Percentiles rank a stretch among this genome's conserved stretches.
Evolutionary conservation across 805 yeast genomes (phyloP).

Genomic region (Candida taoyuanica): DNA sequence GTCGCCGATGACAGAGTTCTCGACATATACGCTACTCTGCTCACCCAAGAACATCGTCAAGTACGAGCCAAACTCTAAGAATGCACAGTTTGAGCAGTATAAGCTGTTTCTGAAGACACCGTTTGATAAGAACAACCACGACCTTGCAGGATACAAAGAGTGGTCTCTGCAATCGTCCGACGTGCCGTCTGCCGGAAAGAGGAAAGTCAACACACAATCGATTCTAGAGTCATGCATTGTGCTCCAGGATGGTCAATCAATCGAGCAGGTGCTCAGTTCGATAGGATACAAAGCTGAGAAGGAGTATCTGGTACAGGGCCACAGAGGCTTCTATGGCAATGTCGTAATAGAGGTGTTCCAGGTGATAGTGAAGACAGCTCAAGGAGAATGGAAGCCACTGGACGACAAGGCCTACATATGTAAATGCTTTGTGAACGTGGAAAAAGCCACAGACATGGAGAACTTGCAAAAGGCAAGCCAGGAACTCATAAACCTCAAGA

Average conservation of each 20-base stretch:
- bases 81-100: conserved; percentile 24
- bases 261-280: conserved; percentile 43
- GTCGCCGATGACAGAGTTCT: conserved; percentile 8
- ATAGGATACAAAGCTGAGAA: conserved; percentile 67
- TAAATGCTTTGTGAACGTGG: conserved; percentile 66
- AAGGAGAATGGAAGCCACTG: conserved; percentile 29
- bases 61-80: conserved; percentile 27
- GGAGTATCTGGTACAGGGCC: conserved; percentile 59
- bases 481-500: conserved; percentile 57
- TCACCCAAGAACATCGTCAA: conserved; percentile 24
- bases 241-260: conserved; percentile 30
- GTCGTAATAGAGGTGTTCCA: conserved; percentile 56
- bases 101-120: conserved; percentile 21
- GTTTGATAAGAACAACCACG: conserved; percentile 1
- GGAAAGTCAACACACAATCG: conserved; percentile 60
- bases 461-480: conserved; percentile 60
- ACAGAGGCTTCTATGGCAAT: conserved; percentile 52
- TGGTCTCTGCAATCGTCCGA: conserved; percentile 69
- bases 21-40: conserved; percentile 17
- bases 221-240: conserved; percentile 48
- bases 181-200: conserved; percentile 72
- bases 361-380: conserved; percentile 31
- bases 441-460: conserved; percentile 70
- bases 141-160: conserved; percentile 12
- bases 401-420: conserved; percentile 53